phyloP scores from a whole-genome alignment of 2,329 filamentous ascomycete genomes.

The Colletotrichum tropicicola region DNA sequence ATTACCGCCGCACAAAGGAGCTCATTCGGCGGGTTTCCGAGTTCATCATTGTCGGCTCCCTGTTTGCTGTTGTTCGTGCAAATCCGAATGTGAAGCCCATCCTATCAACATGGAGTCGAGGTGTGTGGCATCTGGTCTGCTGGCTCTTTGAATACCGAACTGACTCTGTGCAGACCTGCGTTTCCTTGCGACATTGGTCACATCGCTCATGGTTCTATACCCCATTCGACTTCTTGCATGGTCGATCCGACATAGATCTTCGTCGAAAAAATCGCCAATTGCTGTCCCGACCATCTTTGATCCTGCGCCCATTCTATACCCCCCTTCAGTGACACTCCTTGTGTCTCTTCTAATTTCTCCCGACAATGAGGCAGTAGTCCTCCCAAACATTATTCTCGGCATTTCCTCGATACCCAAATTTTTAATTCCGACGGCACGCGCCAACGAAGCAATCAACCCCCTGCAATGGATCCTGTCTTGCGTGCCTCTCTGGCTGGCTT shows the following conservation, averaged over 20 bases:
- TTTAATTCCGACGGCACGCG: conserved; percentile 72
- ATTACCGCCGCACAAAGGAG: conserved; percentile 56
- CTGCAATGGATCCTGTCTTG: conserved; percentile 84
- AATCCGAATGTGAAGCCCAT: conserved; percentile 57
- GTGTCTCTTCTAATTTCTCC: conserved; percentile 79
- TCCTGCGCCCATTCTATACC: conserved; percentile 90
- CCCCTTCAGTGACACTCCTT: conserved; percentile 77
- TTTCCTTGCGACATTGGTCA: conserved; percentile 46
- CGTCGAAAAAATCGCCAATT: conserved; percentile 51
- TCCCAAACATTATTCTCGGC: conserved; percentile 85
- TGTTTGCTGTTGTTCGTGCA: conserved; percentile 57
- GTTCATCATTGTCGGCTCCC: conserved; percentile 56
- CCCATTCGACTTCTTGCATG: conserved; percentile 66
- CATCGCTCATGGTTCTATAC: conserved; percentile 59
- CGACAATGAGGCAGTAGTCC: conserved; percentile 66
- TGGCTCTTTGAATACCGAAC: conserved; percentile 20
- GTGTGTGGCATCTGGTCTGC: conserved; percentile 44
- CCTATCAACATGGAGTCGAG: conserved; percentile 56
- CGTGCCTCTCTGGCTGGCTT: conserved; percentile 62
- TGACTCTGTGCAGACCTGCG: conserved; percentile 51
- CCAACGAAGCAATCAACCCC: conserved; percentile 66
- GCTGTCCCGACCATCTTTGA: conserved; percentile 82
- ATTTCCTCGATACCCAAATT: conserved; percentile 79
- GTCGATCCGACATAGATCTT: conserved; percentile 50
- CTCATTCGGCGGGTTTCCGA: conserved; percentile 63